A percentile compares a stretch with the other conserved stretches of the same genome.
These are phyloP conservation scores for Phytophthora meadii DNA, from an alignment of 352 stramenopile genomes.

Conservation along the genomic window DNA sequence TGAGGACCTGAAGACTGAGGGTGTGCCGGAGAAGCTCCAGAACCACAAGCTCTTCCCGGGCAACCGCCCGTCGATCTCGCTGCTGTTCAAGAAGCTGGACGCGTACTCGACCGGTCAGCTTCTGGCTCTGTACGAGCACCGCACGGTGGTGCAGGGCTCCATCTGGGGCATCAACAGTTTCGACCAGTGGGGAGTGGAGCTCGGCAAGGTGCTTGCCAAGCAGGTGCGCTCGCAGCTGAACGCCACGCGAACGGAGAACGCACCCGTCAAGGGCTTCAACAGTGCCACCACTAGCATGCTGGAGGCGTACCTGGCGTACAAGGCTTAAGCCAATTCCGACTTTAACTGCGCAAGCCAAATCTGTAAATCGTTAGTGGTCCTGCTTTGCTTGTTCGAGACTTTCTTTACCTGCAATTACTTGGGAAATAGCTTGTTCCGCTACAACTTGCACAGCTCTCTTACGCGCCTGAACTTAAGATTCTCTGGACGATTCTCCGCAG, in stretches of 20 bases:
- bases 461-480: no score
- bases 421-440: no score
- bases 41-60: constrained; percentile 97
- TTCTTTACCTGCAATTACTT: no score
- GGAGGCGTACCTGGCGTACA: constrained; percentile 92
- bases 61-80: constrained; percentile 96
- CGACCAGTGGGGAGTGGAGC: constrained; percentile 98
- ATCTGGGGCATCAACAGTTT: constrained; percentile 99
- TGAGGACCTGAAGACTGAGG: constrained; percentile 93
- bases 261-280: constrained; percentile 94
- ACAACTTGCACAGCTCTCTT: no score
- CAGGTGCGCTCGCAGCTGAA: constrained; percentile 93
- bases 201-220: constrained; percentile 98
- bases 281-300: constrained; percentile 92
- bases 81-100: constrained; percentile 97
- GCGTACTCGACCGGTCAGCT: constrained; percentile 96
- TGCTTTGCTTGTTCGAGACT: constrained; percentile 19
- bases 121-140: constrained; percentile 98
- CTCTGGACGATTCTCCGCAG: no score
- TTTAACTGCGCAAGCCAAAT: not conserved
- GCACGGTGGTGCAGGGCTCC: constrained; percentile 96
- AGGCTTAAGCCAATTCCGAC: constrained; percentile 42
- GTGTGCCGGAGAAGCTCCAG: constrained; percentile 91
- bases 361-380: constrained; percentile 5
- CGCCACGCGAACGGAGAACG: constrained; percentile 76